Evolutionary conservation across 1,284 basidiomycete species (phyloP), one percentile per base, ranked within the genome.

Genomic region (Porodaedalea pini): DNA sequence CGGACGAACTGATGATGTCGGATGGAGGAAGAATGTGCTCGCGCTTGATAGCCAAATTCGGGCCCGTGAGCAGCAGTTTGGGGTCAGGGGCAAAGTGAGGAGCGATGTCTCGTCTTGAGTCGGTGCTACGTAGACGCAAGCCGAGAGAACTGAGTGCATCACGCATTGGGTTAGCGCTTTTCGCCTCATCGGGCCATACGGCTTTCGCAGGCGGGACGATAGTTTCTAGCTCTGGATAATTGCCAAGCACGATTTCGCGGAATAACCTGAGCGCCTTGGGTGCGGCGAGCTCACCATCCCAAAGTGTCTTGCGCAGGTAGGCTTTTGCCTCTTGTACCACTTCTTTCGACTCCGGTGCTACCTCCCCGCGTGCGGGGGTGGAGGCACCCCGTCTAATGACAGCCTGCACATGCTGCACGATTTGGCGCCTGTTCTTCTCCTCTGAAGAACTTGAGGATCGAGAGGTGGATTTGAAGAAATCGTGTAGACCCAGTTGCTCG

Each of bases 191-290:
- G 5, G 63, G 66, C n/a, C 75, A 70, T 2, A 72, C 53, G 1
- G 70, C 66, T 7, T 54, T 58, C 1, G 70, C 70, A 1, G 73
- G 71, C 4, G 66, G 21, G 27, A 25, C 43, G 15, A 75, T 61
- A 1, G 57, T 3, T 54, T 45, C 58, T 45, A 73, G 62, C 15
- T 68, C 57, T 1, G 78, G 76, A 68, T 75, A 82, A 58, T 80
- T 79, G 0, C 77, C 76, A 32, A 83, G 72, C 3, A 86, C 66
- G 32, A 80, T 74, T 19, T 75, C 71, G 6, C 74, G 70, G 60
- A 83, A 86, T 3, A 82, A 67, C 13, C 71, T 68, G 15, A 81
- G 66, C 0, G 77, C 80, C 3, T 73, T 73, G 1, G 73, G 71
- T 15, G 76, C 73, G 4, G 82, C 77, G 1, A 73, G 69, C 19